Conservation (phyloP, 2,329 filamentous ascomycete species). For the Trichoderma arundinaceum region DNA sequence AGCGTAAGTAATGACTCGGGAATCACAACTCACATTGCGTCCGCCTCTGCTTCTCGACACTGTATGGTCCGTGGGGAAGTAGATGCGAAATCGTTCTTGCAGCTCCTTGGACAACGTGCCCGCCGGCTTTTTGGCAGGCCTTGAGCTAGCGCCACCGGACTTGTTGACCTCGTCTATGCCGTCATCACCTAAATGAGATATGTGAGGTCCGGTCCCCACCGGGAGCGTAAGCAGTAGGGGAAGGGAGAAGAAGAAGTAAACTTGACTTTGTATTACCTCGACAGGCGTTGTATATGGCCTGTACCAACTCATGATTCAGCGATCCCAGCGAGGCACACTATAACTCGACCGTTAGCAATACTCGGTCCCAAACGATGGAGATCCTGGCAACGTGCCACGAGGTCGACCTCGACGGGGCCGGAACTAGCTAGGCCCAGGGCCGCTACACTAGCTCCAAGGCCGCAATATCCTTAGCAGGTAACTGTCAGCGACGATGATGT, state of each 20-base stretch:
- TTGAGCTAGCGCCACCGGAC: constrained; percentile 43
- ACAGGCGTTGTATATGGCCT: constrained; percentile 59
- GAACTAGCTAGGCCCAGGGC: constrained; percentile 65
- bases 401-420: constrained; percentile 70
- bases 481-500: constrained; percentile 35
- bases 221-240: not conserved
- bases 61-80: constrained; percentile 79
- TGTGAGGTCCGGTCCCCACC: not conserved
- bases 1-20: not conserved
- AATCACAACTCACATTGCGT: constrained; percentile 51
- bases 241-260: not conserved
- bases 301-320: constrained; percentile 71
- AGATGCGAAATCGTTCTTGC: constrained; percentile 68
- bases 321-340: constrained; percentile 82
- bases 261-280: constrained; percentile 58
- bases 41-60: constrained; percentile 70
- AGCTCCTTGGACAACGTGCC: constrained; percentile 37
- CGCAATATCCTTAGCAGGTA: constrained; percentile 66
- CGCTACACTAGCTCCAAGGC: constrained; percentile 70
- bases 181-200: constrained; percentile 41
- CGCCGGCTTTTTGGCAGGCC: constrained; percentile 36
- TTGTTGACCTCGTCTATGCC: constrained; percentile 53
- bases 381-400: constrained; percentile 58
- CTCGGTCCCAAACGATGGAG: not conserved
- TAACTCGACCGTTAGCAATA: constrained; percentile 23